Base-by-base conservation (phyloP, 805 yeast species). In the Nakazawaea laoshanensis region DNA sequence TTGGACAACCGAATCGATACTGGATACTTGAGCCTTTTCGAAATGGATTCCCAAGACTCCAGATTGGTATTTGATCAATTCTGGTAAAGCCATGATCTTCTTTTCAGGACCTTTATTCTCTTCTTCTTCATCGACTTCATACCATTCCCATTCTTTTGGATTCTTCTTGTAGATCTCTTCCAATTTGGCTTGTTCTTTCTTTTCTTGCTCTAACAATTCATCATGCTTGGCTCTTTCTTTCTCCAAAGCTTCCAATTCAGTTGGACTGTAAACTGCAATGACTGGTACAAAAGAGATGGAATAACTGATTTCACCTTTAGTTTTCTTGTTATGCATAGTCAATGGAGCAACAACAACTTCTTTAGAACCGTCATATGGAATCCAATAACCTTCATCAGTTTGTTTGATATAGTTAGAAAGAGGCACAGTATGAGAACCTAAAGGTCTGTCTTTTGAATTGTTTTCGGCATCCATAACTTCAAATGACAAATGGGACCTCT, bases 391-490 rank as follows among this genome's bases (percentile, higher is more conserved):
- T 22, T 67, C 51, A 1, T 56, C 53, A 10, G 34, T 16, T 45
- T 62, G 65, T 46, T 63, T 61, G 43, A 77, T 53, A 38, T 66
- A 66, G 18, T 71, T 68, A 18, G 63, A 50, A 10, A 72, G 59
- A 8, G 73, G 57, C 16, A 79, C 53, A 17, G 70, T 64, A 21
- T 72, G 63, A 3, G 68, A 53, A 10, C 92, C 94, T 43, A 83
- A 58, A 2, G 69, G 47, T 46, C 87, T 67, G 51, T 81, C 87
- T 36, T 69, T 70, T 19, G 73, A 74, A 20, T 70, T 63, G 14
- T 64, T 62, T 52, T 82, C 86, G 30, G 71, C 77, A 55, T 83
- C 92, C 69, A 70, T 68, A 33, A 78, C 59, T 37, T 73, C 74
- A 24, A 83, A 48, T 19, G 68, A 55, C 35, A 78, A 52, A 40